A percentile compares a stretch with the other conserved stretches of the same genome.
These are phyloP conservation scores for Verbena officinalis DNA, from an alignment of 257 asterid genomes.

Conservation along the genomic window DNA sequence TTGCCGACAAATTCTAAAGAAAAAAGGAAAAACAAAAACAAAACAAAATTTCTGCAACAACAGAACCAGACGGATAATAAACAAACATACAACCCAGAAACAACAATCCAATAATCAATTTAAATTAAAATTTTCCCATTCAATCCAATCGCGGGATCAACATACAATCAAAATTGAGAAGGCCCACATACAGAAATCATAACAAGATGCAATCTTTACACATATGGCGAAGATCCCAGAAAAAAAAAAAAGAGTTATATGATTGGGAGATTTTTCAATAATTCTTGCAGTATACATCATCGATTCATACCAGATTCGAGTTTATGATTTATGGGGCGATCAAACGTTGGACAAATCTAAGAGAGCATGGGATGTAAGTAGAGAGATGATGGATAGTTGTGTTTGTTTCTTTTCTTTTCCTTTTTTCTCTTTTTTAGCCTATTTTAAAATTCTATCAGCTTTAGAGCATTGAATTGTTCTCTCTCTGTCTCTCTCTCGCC, in stretches of 20 bases:
- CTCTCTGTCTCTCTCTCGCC: conserved; percentile 18
- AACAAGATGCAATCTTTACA: conserved; percentile 36
- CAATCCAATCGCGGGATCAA: conserved; percentile 48
- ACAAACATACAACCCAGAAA: conserved; percentile 37
- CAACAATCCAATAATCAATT: conserved; percentile 43
- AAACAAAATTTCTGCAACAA: conserved; percentile 38
- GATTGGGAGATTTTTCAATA: conserved; percentile 27
- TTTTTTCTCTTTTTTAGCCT: conserved; percentile 6
- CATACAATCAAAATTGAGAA: conserved; percentile 34
- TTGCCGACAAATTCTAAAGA: conserved; percentile 8
- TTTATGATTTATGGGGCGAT: conserved; percentile 48
- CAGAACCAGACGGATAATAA: conserved; percentile 27
- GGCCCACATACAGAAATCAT: conserved; percentile 36
- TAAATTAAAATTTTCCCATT: conserved; percentile 36
- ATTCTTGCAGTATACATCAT: conserved; percentile 34
- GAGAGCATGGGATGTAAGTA: conserved; percentile 61
- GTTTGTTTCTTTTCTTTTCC: conserved; percentile 33
- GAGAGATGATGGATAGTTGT: conserved; percentile 56
- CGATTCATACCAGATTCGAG: conserved; percentile 74
- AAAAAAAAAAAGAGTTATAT: conserved; percentile 21
- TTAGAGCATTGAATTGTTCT: conserved; percentile 39
- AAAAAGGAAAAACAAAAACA: conserved; percentile 7
- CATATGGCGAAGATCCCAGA: conserved; percentile 43
- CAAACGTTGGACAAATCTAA: conserved; percentile 55
- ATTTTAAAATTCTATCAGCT: conserved; percentile 28